These are phyloP conservation scores for Oryza punctata DNA, from an alignment of 176 grass and related monocot species.

Conservation along the genomic window DNA sequence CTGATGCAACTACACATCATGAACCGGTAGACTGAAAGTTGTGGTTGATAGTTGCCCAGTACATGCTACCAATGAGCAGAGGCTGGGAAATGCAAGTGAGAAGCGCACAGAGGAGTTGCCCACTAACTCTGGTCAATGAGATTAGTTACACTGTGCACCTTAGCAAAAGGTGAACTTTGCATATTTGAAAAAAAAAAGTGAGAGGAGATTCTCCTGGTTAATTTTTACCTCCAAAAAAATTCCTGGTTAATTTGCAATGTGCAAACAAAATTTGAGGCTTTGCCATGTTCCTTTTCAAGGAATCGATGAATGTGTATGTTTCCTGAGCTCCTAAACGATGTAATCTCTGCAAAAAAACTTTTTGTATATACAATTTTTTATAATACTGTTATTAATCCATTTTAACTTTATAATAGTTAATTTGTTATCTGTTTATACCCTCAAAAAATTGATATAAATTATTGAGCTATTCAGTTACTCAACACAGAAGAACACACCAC, in stretches of 20 bases:
- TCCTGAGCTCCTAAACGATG: too few species aligned
- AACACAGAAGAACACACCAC: too few species aligned
- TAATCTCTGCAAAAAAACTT: too few species aligned
- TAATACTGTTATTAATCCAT: too few species aligned
- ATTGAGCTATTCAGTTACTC: too few species aligned
- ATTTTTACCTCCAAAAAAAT: too few species aligned
- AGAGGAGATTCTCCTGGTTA: not conserved
- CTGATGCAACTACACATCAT: slow-evolving; percentile 33
- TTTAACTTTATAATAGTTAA: too few species aligned
- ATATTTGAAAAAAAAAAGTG: not conserved
- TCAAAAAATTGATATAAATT: too few species aligned
- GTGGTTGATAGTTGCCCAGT: slow-evolving; percentile 27
- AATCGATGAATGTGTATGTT: too few species aligned
- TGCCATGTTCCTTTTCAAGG: too few species aligned
- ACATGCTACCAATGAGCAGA: slow-evolving; percentile 23
- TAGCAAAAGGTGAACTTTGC: not conserved
- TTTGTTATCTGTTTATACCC: too few species aligned
- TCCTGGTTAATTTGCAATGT: not conserved
- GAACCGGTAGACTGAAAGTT: slow-evolving; percentile 32
- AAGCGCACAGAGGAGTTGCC: slow-evolving; percentile 1
- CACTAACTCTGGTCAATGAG: slow-evolving; percentile 26
- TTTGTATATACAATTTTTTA: too few species aligned
- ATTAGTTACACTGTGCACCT: slow-evolving; percentile 5
- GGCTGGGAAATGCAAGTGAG: not conserved
- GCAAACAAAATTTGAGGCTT: not conserved